A percentile compares a stretch with the other conserved stretches of the same genome.
These are phyloP conservation scores for Fusarium papillatum DNA, from an alignment of 2,329 filamentous ascomycete species.

Conservation along the genomic window DNA sequence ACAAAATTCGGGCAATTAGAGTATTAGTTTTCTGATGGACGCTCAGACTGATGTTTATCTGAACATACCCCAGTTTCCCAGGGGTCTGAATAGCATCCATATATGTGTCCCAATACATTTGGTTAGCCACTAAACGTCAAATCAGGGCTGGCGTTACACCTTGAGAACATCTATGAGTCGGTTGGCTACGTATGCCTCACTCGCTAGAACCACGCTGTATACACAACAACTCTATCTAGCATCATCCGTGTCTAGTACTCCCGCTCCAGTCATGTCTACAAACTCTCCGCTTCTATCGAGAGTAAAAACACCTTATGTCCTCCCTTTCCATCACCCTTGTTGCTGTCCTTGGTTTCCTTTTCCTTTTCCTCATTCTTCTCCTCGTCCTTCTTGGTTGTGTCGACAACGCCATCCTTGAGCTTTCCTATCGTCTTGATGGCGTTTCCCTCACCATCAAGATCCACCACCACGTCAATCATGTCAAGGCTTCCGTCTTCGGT, in stretches of 20 bases:
- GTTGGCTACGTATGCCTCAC: too few species aligned
- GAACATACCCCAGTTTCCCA: background rate
- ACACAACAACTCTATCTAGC: background rate
- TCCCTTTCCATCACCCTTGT: conserved; percentile 36
- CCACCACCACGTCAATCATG: conserved; percentile 66
- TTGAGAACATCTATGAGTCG: background rate
- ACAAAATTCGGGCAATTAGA: background rate
- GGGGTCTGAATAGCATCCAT: background rate
- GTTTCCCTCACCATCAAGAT: conserved; percentile 64
- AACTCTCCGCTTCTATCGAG: conserved; percentile 48
- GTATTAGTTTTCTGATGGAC: background rate
- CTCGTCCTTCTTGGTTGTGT: conserved; percentile 49
- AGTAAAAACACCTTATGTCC: conserved; percentile 49
- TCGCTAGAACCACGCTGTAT: background rate
- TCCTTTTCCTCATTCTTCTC: conserved; percentile 43
- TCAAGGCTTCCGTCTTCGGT: conserved; percentile 78
- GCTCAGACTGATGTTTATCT: background rate
- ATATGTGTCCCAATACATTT: background rate
- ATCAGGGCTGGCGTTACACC: background rate
- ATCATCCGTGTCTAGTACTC: background rate
- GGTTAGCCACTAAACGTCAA: too few species aligned
- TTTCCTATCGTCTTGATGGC: conserved; percentile 56
- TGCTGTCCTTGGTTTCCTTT: conserved; percentile 25
- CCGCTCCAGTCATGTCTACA: background rate
- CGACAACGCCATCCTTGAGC: conserved; percentile 53